Evolutionary conservation across 495 filamentous ascomycete genomes (phyloP).

Genomic region (Echria macrotheca): DNA sequence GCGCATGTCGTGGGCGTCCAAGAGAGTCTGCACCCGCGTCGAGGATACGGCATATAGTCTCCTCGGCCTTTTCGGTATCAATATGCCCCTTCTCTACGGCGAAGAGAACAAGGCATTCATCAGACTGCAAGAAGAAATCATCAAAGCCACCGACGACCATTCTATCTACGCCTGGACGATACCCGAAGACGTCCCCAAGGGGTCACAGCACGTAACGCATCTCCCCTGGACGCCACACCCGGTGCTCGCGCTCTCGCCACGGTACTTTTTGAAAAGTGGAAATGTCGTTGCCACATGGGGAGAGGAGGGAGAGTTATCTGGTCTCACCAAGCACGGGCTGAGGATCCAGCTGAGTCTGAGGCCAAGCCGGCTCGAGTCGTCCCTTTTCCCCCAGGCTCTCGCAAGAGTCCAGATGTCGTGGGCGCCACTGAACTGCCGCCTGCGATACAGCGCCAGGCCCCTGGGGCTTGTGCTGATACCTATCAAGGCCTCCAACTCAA

Average conservation of each 20-base stretch:
- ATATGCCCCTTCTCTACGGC: neutral
- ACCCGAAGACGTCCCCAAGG: neutral
- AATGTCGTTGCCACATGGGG: neutral
- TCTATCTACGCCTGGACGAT: neutral
- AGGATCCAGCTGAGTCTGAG: neutral
- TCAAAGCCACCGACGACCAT: neutral
- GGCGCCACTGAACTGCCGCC: neutral
- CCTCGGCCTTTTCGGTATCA: neutral
- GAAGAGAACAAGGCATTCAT: neutral
- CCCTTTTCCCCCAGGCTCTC: neutral
- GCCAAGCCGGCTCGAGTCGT: too few species aligned
- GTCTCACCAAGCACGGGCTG: neutral
- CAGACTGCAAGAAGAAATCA: neutral
- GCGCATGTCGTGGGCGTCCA: neutral
- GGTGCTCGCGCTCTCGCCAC: neutral
- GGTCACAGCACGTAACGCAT: neutral
- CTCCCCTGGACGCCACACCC: neutral
- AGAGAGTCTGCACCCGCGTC: neutral
- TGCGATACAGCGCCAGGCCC: neutral
- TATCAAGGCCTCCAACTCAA: neutral
- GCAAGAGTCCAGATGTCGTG: neutral
- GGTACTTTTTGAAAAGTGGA: neutral
- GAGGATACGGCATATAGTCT: neutral
- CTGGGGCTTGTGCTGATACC: neutral
- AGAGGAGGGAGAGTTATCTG: neutral